These are phyloP conservation scores for Dendrobium chrysotoxum DNA, from an alignment of 106 monocot species.

Conservation along the genomic window DNA sequence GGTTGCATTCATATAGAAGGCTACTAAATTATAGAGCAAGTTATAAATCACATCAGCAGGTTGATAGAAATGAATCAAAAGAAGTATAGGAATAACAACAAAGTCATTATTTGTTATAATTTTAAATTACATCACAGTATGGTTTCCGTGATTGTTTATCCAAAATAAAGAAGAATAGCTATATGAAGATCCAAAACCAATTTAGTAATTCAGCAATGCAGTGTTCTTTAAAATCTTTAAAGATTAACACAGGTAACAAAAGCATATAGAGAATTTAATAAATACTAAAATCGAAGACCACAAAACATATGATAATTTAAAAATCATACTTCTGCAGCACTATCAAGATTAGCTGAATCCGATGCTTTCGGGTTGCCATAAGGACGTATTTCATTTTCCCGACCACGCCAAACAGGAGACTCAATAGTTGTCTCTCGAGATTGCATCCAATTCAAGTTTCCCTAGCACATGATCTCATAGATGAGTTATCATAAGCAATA, in stretches of 20 bases:
- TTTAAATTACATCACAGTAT: no score
- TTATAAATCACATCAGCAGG: no score
- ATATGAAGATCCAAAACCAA: not conserved
- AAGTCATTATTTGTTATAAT: no score
- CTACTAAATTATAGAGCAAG: no score
- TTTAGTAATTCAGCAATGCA: not conserved
- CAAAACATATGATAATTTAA: not conserved
- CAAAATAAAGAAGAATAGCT: no score
- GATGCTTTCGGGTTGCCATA: slow-evolving; percentile 90
- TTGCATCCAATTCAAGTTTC: slow-evolving; percentile 99
- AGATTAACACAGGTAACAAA: not conserved
- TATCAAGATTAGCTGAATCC: slow-evolving; percentile 97
- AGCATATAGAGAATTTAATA: no score
- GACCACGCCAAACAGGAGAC: slow-evolving; percentile 95
- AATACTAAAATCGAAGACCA: not conserved
- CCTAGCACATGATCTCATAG: slow-evolving; percentile 30
- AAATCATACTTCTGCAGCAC: slow-evolving; percentile 83
- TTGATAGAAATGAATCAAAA: no score
- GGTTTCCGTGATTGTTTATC: no score
- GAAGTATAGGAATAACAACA: no score
- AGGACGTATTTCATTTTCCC: slow-evolving; percentile 95
- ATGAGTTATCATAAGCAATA: not conserved
- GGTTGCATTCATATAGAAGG: no score
- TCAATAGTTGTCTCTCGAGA: slow-evolving; percentile 88
- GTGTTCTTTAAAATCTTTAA: not conserved